phyloP scores from a whole-genome alignment of 768 basidiomycete species.

The Hirschioporus abietinus region DNA sequence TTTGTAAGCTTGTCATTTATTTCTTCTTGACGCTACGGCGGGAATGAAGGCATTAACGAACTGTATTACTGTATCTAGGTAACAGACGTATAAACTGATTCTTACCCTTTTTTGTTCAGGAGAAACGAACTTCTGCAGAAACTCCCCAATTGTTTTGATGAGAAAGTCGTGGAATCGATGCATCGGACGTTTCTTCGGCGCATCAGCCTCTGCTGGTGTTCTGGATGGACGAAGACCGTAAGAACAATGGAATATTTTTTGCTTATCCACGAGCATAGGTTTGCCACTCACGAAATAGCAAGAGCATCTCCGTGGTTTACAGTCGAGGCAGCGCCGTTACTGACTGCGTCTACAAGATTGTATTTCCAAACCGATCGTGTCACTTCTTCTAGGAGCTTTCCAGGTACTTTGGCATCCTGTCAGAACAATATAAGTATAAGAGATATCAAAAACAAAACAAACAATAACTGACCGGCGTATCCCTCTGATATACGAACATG shows the following conservation, averaged over 20 bases:
- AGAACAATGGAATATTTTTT: background rate
- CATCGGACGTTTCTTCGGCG: background rate
- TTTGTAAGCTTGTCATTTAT: conserved; percentile 19
- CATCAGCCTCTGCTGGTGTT: background rate
- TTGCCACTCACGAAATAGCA: background rate
- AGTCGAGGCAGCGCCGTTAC: background rate
- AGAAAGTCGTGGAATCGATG: background rate
- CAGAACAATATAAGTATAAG: background rate
- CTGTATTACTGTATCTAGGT: no score
- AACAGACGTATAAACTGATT: background rate
- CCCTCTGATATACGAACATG: conserved; percentile 17
- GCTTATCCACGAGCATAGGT: no score
- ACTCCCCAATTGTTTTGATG: background rate
- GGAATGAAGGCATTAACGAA: conserved; percentile 1
- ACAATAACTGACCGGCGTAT: conserved; percentile 13
- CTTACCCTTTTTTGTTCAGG: background rate
- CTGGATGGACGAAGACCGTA: background rate
- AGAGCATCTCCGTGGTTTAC: background rate
- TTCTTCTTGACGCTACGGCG: conserved; percentile 18
- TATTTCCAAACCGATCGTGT: background rate
- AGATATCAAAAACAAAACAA: background rate
- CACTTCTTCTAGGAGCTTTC: background rate
- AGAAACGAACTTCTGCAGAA: background rate
- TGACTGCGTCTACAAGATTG: background rate
- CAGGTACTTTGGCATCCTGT: background rate